Evolutionary conservation across 2,329 filamentous ascomycete genomes (phyloP), one percentile per base, ranked within the genome.

Genomic region (Alternaria sp.): DNA sequence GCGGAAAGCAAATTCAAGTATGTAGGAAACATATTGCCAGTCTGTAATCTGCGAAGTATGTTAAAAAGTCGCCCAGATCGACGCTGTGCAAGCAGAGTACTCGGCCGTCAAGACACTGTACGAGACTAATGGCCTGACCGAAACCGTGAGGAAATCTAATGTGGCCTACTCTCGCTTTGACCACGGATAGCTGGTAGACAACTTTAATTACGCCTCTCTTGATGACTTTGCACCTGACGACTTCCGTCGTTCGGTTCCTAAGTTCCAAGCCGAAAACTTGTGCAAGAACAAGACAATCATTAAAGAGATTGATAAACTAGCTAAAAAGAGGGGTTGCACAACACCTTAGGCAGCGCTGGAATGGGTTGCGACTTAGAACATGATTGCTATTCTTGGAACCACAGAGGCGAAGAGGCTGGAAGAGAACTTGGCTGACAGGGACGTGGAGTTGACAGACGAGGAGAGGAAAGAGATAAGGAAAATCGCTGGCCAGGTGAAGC

Each of bases 341-440:
- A 65, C 84, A 0, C 80, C 81, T 0, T 88, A 90, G 70, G 70
- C 90, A 34, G 82, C 84, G 0, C 53, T 76, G 2, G 73, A 72
- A 2, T 77, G 73, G 72, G 60, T 77, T 3, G 46, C 68, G 31
- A 44, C 59, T 3, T 74, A 77, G 48, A 70, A 80, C 2, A 72
- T 65, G 77, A 82, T 90, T 66, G 84, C 88, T 0, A 89, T 85
- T 54, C 83, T 83, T 0, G 84, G 84, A 3, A 73, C 71, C 29
- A 72, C 68, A 5, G 68, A 67, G 56, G 14, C 41, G 14, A 29
- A 45, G 7, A 45, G 68, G n/a, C 31, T 72, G 33, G 56, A 63
- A 45, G 69, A 69, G 54, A 72, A 72, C 26, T 66, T 56, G 58
- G 58, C 41, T n/a, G 62, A 58, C 23, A 60, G 70, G 23, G 57